Evolutionary conservation across 345 rosid species (phyloP), one percentile per base, ranked within the genome.

Genomic region (Brassica incana): DNA sequence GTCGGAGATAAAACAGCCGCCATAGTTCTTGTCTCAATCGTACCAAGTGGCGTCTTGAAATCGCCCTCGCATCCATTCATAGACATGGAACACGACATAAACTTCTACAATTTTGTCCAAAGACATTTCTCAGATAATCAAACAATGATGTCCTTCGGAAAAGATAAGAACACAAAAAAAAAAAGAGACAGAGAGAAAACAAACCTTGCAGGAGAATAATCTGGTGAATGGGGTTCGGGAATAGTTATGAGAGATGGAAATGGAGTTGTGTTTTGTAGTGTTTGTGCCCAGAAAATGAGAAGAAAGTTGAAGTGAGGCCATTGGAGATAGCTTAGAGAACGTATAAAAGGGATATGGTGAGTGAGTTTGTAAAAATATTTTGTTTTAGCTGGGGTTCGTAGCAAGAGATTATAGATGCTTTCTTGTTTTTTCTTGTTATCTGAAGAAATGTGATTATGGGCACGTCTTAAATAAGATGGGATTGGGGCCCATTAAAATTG

Each of bases 1-100:
- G 83, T 78, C 5, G 93, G 84, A 63, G 91, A 81, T 1, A 84
- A 12, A 66, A 84, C 94, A 25, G 86, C 16, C 2, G 86, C 56
- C 54, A 92, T 79, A 14, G 90, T 88, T 6, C 84, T 86, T 2
- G 87, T 88, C 66, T 92, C 90, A 0, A 84, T 78, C 12, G 84
- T 81, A 7, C 91, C 92, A 48, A 94, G 45, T 1, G 91, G 91
- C 14, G 77, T 8, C 59, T 59, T 77, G 15, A 86, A 81, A 73
- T 87, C 87, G 10, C 84, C 88, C 2, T 84, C 78, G 82, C 96
- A 89, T 8, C 98, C 98, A 72, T 90, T 91, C 98, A 92, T 92
- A 38, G 91, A 89, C 67, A 89, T 30, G 0, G 86, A 80, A 65
- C 83, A 80, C n/a, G 69, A 43, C 80, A 20, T 61, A 11, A 20